A percentile compares a stretch with the other conserved stretches of the same genome.
Conservation (phyloP, 805 yeast species). For the Lipomyces japonicus region DNA sequence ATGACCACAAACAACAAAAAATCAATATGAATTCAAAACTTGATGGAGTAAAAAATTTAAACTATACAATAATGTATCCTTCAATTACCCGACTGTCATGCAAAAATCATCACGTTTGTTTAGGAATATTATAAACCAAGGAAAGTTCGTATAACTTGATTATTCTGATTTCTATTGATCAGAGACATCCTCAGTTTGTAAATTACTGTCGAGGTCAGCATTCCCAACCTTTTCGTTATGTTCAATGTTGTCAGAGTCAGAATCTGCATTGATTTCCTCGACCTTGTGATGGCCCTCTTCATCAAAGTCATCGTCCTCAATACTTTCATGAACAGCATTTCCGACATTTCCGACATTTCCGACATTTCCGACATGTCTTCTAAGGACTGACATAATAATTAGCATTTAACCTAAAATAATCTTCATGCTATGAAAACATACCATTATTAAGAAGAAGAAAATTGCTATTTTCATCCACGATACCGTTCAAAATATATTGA, state of each 20-base stretch:
- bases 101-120: too few species aligned
- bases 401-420: background rate
- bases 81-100: too few species aligned
- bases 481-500: constrained; percentile 5
- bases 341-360: background rate
- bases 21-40: too few species aligned
- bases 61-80: too few species aligned
- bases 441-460: constrained; percentile 19
- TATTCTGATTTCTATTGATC: too few species aligned
- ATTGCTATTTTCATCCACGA: constrained; percentile 5
- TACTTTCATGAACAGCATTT: background rate
- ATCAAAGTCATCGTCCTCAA: constrained; percentile 11
- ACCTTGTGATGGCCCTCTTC: constrained; percentile 19
- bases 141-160: too few species aligned
- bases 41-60: too few species aligned
- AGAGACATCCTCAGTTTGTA: too few species aligned
- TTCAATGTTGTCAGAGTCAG: background rate
- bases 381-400: background rate
- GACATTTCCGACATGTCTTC: background rate
- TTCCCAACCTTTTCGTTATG: too few species aligned
- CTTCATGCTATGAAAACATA: background rate
- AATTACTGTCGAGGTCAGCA: too few species aligned
- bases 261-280: constrained; percentile 25
- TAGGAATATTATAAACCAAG: too few species aligned
- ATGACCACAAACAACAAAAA: too few species aligned